These are phyloP conservation scores for Canna indica DNA, from an alignment of 176 grass and related monocot genomes.

Conservation along the genomic window DNA sequence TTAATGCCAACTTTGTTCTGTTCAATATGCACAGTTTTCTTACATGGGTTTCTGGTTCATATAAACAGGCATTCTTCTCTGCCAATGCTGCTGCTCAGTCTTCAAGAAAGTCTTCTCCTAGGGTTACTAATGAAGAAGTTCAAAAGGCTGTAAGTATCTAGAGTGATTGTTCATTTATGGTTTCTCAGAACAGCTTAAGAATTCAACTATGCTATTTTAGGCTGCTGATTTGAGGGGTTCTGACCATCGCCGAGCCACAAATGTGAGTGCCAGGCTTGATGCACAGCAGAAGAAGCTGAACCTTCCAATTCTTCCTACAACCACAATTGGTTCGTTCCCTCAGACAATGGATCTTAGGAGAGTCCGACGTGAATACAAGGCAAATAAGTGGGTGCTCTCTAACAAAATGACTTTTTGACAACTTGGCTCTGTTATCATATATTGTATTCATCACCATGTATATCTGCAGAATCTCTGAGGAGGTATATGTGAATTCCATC, in stretches of 20 bases:
- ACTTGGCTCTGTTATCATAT: not conserved
- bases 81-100: constrained; percentile 83
- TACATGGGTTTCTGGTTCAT: not conserved
- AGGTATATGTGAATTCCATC: constrained; percentile 63
- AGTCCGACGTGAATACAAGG: constrained; percentile 90
- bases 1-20: not conserved
- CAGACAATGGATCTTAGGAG: constrained; percentile 84
- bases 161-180: not conserved
- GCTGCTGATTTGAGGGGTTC: constrained; percentile 69
- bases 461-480: constrained; percentile 69
- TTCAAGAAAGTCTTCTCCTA: constrained; percentile 77
- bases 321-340: constrained; percentile 86
- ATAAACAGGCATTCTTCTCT: constrained; percentile 63
- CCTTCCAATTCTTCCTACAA: constrained; percentile 80
- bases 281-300: constrained; percentile 92
- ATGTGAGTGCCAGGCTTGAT: constrained; percentile 57
- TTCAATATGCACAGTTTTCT: not conserved
- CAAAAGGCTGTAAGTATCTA: constrained; percentile 67
- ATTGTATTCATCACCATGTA: not conserved
- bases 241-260: constrained; percentile 71
- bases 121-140: constrained; percentile 84
- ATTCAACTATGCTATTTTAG: constrained; percentile 23
- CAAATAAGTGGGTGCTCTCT: constrained; percentile 49
- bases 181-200: not conserved
- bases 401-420: not conserved